Base-by-base conservation (phyloP, 768 basidiomycete species). In the Tubosaeta sp. region DNA sequence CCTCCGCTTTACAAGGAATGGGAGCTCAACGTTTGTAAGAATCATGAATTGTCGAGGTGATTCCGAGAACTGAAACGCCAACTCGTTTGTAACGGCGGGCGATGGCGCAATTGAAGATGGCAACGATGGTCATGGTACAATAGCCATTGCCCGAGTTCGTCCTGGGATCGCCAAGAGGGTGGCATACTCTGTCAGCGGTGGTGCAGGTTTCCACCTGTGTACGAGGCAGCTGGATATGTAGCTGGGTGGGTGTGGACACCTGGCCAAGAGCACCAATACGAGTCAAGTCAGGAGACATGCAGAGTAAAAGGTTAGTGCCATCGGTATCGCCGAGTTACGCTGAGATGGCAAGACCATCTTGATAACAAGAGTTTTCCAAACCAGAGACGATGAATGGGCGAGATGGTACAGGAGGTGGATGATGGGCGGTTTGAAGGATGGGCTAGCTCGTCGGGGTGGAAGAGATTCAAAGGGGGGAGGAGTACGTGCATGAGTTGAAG, bases 11-110 rank as follows among this genome's bases (percentile, higher is more conserved):
- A 78, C 76, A 48, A 95, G 73, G 65, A 90, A 85, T 17, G 85
- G 88, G 54, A 97, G 67, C 5, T 93, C 94, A 16, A 84, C 85
- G 59, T 92, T 95, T 25, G 88, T 92, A 53, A 97, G 71, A 52
- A 97, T 79, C 76, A 97, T 82, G 66, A 94, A 95, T 61, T 91
- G 86, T 44, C 78, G 77, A 19, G 88, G 75, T 11, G 78, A 73
- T 52, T 88, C 83, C n/a, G 81, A 82, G 61, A 88, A 86, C 65
- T 95, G 91, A 17, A 82, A 80, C 0, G 86, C 87, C 37, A 95
- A 74, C 71, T 95, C 92, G 62, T 94, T 93, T 46, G 79, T 83
- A 31, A 79, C 71, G 2, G 78, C 72, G 11, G 85, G 83, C 1
- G 74, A 69, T 26, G 83, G 79, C 9, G 67, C 60, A 1, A 68